A percentile compares a stretch with the other conserved stretches of the same genome.
Conservation (phyloP, 495 filamentous ascomycete species). For the Penicillium cinerascens region DNA sequence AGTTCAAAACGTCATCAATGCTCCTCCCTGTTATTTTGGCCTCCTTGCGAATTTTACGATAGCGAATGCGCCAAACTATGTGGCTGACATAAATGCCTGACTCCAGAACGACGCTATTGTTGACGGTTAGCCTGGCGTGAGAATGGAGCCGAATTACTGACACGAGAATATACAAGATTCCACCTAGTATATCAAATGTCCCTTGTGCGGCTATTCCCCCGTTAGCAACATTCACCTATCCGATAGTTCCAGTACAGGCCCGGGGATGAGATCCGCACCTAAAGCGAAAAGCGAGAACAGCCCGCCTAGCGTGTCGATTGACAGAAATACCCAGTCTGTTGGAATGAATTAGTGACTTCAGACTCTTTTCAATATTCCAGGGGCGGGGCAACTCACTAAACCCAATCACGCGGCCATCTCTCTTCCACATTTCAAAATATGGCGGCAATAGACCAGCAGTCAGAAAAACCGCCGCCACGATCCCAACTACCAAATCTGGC, state of each 20-base stretch:
- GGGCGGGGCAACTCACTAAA: constrained; percentile 49
- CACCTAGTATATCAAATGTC: constrained; percentile 67
- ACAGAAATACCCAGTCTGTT: constrained; percentile 59
- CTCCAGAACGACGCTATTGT: constrained; percentile 57
- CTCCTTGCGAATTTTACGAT: constrained; percentile 53
- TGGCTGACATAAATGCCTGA: constrained; percentile 67
- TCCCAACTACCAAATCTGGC: constrained; percentile 58
- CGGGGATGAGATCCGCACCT: constrained; percentile 42
- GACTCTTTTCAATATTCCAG: background rate
- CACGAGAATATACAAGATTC: constrained; percentile 66
- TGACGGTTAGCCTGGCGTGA: background rate
- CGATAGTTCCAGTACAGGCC: background rate
- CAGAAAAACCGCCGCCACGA: constrained; percentile 57
- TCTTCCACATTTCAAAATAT: constrained; percentile 70
- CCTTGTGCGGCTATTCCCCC: constrained; percentile 54
- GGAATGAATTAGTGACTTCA: background rate
- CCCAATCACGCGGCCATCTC: constrained; percentile 64
- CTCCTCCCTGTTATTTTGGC: constrained; percentile 55
- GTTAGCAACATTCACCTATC: background rate
- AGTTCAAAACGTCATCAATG: constrained; percentile 59
- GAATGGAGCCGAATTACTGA: constrained; percentile 27
- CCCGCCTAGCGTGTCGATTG: constrained; percentile 67
- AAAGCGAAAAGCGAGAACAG: constrained; percentile 74
- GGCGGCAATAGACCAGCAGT: constrained; percentile 63
- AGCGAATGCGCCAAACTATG: constrained; percentile 62